Conservation (phyloP, 805 yeast genomes). For the Wickerhamiella lipophila region DNA sequence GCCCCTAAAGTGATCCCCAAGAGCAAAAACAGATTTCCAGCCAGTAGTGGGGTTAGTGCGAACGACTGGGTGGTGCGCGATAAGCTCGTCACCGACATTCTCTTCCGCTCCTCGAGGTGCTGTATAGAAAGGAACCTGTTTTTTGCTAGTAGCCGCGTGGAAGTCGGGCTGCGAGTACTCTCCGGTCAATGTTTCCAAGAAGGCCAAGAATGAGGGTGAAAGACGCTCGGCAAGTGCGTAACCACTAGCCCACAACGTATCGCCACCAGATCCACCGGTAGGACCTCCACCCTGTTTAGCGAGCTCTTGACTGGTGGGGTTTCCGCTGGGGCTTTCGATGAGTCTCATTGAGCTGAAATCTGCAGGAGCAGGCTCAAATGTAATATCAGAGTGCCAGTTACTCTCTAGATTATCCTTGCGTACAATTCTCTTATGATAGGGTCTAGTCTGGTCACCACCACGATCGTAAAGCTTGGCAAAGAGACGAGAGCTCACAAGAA, state of each 20-base stretch:
- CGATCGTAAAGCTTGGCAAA: neutral
- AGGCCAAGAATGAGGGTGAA: conserved; percentile 37
- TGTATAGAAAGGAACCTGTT: conserved; percentile 14
- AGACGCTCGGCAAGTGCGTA: conserved; percentile 43
- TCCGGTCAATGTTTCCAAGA: conserved; percentile 26
- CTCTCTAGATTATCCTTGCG: conserved; percentile 8
- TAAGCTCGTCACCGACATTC: conserved; percentile 22
- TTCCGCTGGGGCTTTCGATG: conserved; percentile 32
- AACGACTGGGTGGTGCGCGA: conserved; percentile 40
- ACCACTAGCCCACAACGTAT: conserved; percentile 42
- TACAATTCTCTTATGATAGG: neutral
- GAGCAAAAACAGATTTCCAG: conserved; percentile 39
- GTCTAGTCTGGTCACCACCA: neutral
- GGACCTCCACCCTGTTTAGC: conserved; percentile 10
- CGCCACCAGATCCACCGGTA: conserved; percentile 34
- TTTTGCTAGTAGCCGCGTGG: neutral
- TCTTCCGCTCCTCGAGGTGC: conserved; percentile 25
- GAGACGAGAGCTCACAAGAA: conserved; percentile 8
- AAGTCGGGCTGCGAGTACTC: conserved; percentile 10
- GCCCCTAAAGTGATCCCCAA: conserved; percentile 23
- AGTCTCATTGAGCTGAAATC: conserved; percentile 41
- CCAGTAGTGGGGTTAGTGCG: conserved; percentile 58
- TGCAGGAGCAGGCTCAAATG: conserved; percentile 46
- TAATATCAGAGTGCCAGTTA: conserved; percentile 42
- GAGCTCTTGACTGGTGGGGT: conserved; percentile 9